Conservation (phyloP, 2,329 filamentous ascomycete genomes). For the Arthrobotrys sphaeroides region DNA sequence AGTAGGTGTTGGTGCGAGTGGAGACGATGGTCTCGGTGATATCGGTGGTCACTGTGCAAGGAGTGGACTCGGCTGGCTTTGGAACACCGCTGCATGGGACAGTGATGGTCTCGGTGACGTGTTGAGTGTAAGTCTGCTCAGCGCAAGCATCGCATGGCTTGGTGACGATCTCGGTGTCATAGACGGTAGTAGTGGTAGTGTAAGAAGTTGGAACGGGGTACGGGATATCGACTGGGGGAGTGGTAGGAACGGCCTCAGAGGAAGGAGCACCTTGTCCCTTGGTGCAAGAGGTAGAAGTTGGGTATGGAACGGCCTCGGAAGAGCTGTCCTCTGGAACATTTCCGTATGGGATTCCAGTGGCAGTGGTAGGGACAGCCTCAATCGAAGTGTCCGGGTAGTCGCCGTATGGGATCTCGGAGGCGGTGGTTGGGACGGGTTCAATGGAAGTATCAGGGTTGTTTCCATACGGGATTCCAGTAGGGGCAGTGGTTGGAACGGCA, state of each 20-base stretch:
- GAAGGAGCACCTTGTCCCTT: constrained; percentile 24
- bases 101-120: constrained; percentile 25
- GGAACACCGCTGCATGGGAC: constrained; percentile 36
- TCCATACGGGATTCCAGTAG: constrained; percentile 26
- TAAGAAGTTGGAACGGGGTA: constrained; percentile 18
- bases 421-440: constrained; percentile 32
- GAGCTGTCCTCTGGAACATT: background rate
- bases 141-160: constrained; percentile 44
- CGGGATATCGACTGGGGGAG: background rate
- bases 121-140: constrained; percentile 39
- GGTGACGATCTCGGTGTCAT: constrained; percentile 31
- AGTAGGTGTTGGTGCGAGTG: constrained; percentile 39
- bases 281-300: constrained; percentile 32
- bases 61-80: constrained; percentile 19
- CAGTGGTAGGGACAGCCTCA: background rate
- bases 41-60: constrained; percentile 31
- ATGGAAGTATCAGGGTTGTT: constrained; percentile 5
- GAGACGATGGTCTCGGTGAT: constrained; percentile 44
- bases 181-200: constrained; percentile 30
- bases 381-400: background rate
- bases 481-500: constrained; percentile 22
- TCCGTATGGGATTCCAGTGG: background rate
- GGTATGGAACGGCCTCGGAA: background rate
- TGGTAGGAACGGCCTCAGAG: constrained; percentile 7
- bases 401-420: background rate